Base-by-base conservation (phyloP, 2,329 filamentous ascomycete species). In the Arthrocladium fulminans region DNA sequence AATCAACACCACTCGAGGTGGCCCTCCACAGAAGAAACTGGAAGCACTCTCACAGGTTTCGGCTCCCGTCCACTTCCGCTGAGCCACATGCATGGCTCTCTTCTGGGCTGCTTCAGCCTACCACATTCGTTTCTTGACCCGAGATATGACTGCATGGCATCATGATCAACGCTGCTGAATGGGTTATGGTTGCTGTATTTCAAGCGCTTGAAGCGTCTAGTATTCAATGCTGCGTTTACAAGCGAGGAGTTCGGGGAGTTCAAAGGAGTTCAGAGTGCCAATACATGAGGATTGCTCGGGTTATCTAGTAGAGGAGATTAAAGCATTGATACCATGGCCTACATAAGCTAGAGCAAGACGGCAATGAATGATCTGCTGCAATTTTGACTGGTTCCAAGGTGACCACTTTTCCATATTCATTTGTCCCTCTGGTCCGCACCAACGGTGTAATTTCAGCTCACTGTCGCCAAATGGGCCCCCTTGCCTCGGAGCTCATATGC, bases 211-310 rank as follows among this genome's bases (percentile, higher is more conserved):
- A 34, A 7, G 30, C 30, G 25, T 32, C 2, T 34, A 7, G 23
- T 20, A n/a, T 13, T 22, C 19, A 13, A 34, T 47, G 34, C 44
- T 47, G 44, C 34, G 34, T 45, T 29, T 23, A 23, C 17, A 47
- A 47, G 44, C 44, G 44, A 37, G 44, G 44, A 9, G 44, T 47
- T 47, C 17, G 43, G 23, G 44, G 19, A 15, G 6, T 34, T 8
- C 4, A 15, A 8, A 38, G 9, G 9, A 32, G 9, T 32, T 32
- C n/a, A n/a, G 9, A 32, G 9, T 32, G 9, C 9, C 9, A 9
- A 9, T 9, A 9, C n/a, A 9, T n/a, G n/a, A 32, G n/a, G 29
- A 32, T n/a, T n/a, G n/a, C n/a, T n/a, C n/a, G n/a, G n/a, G n/a
- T n/a, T n/a, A n/a, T 29, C 13, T 13, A 15, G n/a, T 35, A 35